A percentile compares a stretch with the other conserved stretches of the same genome.
These are phyloP conservation scores for Ramularia collo-cygni DNA, from an alignment of 2,329 filamentous ascomycete species.

Conservation along the genomic window DNA sequence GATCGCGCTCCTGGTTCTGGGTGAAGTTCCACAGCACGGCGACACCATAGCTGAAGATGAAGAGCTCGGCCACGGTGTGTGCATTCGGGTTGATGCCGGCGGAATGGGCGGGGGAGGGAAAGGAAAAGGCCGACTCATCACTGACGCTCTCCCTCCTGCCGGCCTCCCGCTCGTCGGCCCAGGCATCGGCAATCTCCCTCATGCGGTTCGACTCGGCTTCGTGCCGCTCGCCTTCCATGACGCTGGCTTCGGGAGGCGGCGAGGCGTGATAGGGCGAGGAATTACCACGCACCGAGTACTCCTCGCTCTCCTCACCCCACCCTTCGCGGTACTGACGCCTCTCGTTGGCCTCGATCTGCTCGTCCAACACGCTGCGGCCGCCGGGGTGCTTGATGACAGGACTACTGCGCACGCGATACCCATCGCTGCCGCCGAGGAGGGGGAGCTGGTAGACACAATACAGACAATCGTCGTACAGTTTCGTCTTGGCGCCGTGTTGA, in stretches of 20 bases:
- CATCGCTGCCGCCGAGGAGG: slow-evolving; percentile 74
- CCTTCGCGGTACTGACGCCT: slow-evolving; percentile 82
- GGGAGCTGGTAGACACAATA: slow-evolving; percentile 94
- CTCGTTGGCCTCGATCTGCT: slow-evolving; percentile 94
- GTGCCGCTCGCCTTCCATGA: slow-evolving; percentile 5
- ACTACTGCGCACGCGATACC: slow-evolving; percentile 81
- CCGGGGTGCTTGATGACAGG: slow-evolving; percentile 89
- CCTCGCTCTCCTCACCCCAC: slow-evolving; percentile 77
- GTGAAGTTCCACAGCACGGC: slow-evolving; percentile 99
- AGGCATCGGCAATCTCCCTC: slow-evolving; percentile 10
- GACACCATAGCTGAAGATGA: slow-evolving; percentile 93
- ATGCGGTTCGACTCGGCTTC: slow-evolving; percentile 11
- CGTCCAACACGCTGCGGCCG: slow-evolving; percentile 84
- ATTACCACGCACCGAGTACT: slow-evolving; percentile 36
- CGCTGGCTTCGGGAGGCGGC: slow-evolving; percentile 11
- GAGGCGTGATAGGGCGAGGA: slow-evolving; percentile 13
- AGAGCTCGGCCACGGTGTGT: slow-evolving; percentile 86
- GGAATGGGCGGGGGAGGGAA: slow-evolving; percentile 39
- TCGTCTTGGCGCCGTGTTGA: slow-evolving; percentile 83
- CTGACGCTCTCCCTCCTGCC: slow-evolving; percentile 19
- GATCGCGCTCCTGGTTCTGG: slow-evolving; percentile 90
- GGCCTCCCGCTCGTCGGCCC: slow-evolving; percentile 15
- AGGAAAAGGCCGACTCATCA: slow-evolving; percentile 29
- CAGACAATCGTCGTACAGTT: slow-evolving; percentile 94
- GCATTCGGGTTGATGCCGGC: slow-evolving; percentile 59